phyloP scores from a whole-genome alignment of 768 basidiomycete genomes.

The Suillus weaverae region DNA sequence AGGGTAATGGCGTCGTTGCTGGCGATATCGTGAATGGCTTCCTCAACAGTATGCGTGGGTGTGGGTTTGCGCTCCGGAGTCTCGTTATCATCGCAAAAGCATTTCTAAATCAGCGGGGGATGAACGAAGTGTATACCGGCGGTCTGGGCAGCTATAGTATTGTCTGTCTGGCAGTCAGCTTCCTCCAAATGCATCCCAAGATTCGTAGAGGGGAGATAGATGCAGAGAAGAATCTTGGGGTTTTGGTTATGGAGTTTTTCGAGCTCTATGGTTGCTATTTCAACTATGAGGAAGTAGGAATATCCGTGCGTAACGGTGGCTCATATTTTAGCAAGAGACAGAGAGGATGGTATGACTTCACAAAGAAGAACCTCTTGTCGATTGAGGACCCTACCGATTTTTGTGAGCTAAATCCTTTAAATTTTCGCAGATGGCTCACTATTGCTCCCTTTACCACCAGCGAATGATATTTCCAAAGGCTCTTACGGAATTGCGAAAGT shows the following conservation, averaged over 20 bases:
- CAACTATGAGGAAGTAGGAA: constrained; percentile 88
- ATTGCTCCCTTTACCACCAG: constrained; percentile 38
- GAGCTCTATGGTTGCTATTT: constrained; percentile 92
- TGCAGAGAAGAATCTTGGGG: constrained; percentile 84
- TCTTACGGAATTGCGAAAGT: constrained; percentile 85
- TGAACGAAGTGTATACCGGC: constrained; percentile 99
- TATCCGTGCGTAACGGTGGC: constrained; percentile 85
- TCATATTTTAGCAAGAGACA: constrained; percentile 82
- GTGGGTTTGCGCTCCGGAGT: constrained; percentile 69
- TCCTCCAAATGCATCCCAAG: constrained; percentile 97
- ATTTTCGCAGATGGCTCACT: constrained; percentile 1
- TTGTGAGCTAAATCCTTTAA: constrained; percentile 50
- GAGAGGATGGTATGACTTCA: constrained; percentile 77
- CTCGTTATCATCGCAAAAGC: constrained; percentile 89
- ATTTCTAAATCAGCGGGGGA: constrained; percentile 82
- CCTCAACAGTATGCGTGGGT: constrained; percentile 56
- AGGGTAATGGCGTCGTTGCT: constrained; percentile 78
- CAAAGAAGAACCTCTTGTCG: constrained; percentile 59
- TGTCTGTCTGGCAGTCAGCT: constrained; percentile 89
- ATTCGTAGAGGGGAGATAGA: constrained; percentile 87
- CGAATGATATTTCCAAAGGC: constrained; percentile 90
- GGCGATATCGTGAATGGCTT: constrained; percentile 82
- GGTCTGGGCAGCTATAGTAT: constrained; percentile 94
- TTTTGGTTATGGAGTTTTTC: constrained; percentile 96
- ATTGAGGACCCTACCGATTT: constrained; percentile 94